Evolutionary conservation across 352 stramenopile genomes (phyloP).

Genomic region (Phytophthora vignae): DNA sequence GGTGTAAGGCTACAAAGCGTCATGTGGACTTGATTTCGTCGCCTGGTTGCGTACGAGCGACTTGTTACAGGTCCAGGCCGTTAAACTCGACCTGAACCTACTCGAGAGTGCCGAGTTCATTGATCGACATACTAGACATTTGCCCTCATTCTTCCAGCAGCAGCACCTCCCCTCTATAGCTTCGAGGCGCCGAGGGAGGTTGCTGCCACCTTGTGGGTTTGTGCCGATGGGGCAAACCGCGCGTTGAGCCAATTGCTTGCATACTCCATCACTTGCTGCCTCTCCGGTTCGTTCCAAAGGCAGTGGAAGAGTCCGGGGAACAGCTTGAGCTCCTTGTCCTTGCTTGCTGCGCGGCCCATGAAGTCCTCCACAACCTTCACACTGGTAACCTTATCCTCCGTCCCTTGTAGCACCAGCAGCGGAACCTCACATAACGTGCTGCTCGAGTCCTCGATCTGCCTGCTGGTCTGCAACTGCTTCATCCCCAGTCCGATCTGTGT

Average conservation of each 20-base stretch:
- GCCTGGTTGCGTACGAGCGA: neutral
- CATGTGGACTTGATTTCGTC: neutral
- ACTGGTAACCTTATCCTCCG: slow-evolving; percentile 60
- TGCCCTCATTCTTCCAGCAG: neutral
- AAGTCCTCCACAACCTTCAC: slow-evolving; percentile 57
- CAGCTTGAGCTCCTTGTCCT: slow-evolving; percentile 69
- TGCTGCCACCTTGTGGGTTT: neutral
- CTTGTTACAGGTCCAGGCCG: neutral
- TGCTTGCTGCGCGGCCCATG: slow-evolving; percentile 41
- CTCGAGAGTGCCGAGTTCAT: neutral
- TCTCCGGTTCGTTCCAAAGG: slow-evolving; percentile 71
- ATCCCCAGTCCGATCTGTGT: slow-evolving; percentile 49
- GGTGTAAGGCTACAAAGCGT: neutral
- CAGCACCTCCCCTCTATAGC: slow-evolving; percentile 19
- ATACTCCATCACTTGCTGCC: slow-evolving; percentile 53
- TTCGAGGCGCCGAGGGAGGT: slow-evolving; percentile 30
- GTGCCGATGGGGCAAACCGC: slow-evolving; percentile 10
- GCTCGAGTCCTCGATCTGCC: slow-evolving; percentile 39
- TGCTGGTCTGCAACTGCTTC: slow-evolving; percentile 37
- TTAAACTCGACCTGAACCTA: neutral
- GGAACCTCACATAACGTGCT: slow-evolving; percentile 43
- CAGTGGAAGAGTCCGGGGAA: slow-evolving; percentile 64
- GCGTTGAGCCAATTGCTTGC: slow-evolving; percentile 57
- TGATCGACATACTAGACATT: neutral
- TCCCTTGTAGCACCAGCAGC: slow-evolving; percentile 53